A percentile compares a stretch with the other conserved stretches of the same genome.
Evolutionary conservation across 2,329 filamentous ascomycete species (phyloP).

Genomic region (Clonostachys rhizophaga): DNA sequence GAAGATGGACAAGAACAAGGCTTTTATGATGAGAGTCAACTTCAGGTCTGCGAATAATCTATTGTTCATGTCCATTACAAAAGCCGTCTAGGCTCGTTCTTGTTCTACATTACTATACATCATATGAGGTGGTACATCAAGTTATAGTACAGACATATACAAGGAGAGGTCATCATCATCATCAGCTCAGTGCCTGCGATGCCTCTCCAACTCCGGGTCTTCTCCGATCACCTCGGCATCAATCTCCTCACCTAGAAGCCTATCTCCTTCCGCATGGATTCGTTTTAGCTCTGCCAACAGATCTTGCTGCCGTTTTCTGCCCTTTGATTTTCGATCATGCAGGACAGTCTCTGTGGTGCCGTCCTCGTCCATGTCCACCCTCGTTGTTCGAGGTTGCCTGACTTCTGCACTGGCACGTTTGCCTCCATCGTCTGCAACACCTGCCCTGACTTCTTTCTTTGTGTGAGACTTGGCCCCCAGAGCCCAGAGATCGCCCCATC

Average conservation of each 20-base stretch:
- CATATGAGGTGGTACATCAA: too few relatives aligned
- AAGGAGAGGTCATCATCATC: neutral
- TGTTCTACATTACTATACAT: too few relatives aligned
- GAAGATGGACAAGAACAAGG: too few relatives aligned
- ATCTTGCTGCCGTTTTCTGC: constrained; percentile 20
- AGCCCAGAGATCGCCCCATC: constrained; percentile 94
- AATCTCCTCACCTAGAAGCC: constrained; percentile 19
- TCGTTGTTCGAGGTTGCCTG: constrained; percentile 24
- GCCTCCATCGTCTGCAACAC: constrained; percentile 32
- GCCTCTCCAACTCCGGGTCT: neutral
- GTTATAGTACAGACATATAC: too few relatives aligned
- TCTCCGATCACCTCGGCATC: constrained; percentile 18
- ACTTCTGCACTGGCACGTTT: constrained; percentile 20
- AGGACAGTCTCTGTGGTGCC: constrained; percentile 27
- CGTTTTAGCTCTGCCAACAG: constrained; percentile 32
- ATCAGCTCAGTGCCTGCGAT: neutral
- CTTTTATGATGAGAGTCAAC: too few relatives aligned
- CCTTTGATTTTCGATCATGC: constrained; percentile 16
- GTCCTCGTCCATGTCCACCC: constrained; percentile 17
- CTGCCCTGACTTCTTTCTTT: constrained; percentile 54
- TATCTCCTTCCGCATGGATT: constrained; percentile 23
- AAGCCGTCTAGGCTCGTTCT: too few relatives aligned
- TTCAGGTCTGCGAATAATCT: too few relatives aligned
- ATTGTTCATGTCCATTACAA: too few relatives aligned
- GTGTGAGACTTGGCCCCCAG: constrained; percentile 86